Evolutionary conservation across 2,329 filamentous ascomycete species (phyloP), one percentile per base, ranked within the genome.

Genomic region (Talaromyces sp.): DNA sequence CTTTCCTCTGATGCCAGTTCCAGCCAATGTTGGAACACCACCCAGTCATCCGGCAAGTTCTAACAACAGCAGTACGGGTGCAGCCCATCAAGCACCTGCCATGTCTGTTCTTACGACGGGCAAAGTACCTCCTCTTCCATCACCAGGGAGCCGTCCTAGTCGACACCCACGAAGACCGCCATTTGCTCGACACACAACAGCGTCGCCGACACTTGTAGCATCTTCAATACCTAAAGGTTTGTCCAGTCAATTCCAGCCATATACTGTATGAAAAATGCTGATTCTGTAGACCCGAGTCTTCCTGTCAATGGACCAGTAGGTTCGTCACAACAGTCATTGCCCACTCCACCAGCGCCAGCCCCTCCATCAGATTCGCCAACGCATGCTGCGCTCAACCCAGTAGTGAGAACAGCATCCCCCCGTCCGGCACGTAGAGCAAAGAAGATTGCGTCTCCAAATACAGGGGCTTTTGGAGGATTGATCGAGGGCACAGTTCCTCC

Each of bases 401-500:
- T 76, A 22, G 71, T 73, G 39, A 75, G 76, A 14, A 79, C 82
- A 7, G 74, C 82, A 56, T 82, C 86, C 48, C 82, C 86, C 35
- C 78, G 85, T 31, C 66, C 77, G 60, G 68, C 68, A 68, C 62
- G 75, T 65, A 72, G 79, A 72, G 64, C 67, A 69, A 81, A 76
- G 66, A 73, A 73, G 56, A 67, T 69, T 58, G 75, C 73, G 65
- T 75, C 74, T 41, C 65, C 70, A 22, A 60, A 71, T n/a, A 72
- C 73, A 59, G 73, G 75, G 9, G 74, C 72, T 73, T 90, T 66
- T 31, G 82, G 88, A 3, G 88, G 86, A 35, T 83, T 91, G 71
- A 84, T 96, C 33, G 92, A 94, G 70, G 90, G 89, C 62, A 88
- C 88, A 1, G 92, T 98, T 0, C 95, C 95, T 8, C 94, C 95